These are phyloP conservation scores for Zasmidium cellare DNA, from an alignment of 2,329 filamentous ascomycete species.

Conservation along the genomic window DNA sequence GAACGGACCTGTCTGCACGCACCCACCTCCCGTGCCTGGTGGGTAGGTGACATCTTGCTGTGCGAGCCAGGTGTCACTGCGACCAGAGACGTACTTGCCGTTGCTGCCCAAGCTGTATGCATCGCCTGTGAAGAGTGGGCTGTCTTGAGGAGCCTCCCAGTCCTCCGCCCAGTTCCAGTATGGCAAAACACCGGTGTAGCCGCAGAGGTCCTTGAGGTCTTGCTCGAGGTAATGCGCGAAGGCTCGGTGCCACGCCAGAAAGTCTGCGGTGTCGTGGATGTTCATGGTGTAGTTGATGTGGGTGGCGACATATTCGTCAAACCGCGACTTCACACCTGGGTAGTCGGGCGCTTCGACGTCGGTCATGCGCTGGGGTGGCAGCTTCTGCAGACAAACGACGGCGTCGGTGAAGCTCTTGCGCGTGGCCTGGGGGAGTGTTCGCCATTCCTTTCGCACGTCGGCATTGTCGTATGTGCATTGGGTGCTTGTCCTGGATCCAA, in stretches of 20 bases:
- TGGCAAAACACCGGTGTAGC: constrained; percentile 41
- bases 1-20: constrained; percentile 55
- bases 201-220: constrained; percentile 43
- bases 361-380: constrained; percentile 30
- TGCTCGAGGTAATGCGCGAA: constrained; percentile 47
- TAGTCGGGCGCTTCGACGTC: constrained; percentile 24
- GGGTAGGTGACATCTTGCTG: constrained; percentile 40
- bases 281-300: constrained; percentile 36
- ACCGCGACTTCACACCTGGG: constrained; percentile 32
- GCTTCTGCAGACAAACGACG: constrained; percentile 30
- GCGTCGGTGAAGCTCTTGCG: constrained; percentile 35
- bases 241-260: constrained; percentile 44
- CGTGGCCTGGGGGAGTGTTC: constrained; percentile 24
- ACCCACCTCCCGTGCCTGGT: constrained; percentile 58
- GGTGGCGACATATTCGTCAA: constrained; percentile 35
- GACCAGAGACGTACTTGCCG: constrained; percentile 29
- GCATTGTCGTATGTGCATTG: constrained; percentile 33
- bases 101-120: constrained; percentile 42
- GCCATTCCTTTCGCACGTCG: constrained; percentile 30
- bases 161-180: constrained; percentile 36
- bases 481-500: constrained; percentile 20
- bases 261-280: constrained; percentile 35
- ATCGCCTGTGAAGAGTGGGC: constrained; percentile 57
- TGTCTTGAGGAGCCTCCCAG: constrained; percentile 37
- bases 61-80: constrained; percentile 29